Conservation (phyloP, 2,329 filamentous ascomycete species). For the Eurotiales sp. region DNA sequence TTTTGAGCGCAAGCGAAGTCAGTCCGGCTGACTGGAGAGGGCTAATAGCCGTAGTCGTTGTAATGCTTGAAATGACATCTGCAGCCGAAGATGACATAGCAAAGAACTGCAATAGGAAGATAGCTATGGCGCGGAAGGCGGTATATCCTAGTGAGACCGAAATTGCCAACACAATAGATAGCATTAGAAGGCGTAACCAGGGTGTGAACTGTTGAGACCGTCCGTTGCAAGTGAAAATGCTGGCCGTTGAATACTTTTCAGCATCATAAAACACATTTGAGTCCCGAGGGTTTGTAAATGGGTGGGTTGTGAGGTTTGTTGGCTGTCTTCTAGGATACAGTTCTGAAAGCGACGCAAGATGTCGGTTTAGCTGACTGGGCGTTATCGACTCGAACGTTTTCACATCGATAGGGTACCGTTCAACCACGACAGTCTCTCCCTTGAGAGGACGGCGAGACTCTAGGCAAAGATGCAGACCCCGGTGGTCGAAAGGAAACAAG, state of each 20-base stretch:
- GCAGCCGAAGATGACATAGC: constrained; percentile 19
- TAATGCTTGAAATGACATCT: constrained; percentile 15
- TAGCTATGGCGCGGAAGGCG: constrained; percentile 22
- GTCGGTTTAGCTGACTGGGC: constrained; percentile 44
- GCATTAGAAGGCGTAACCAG: constrained; percentile 26
- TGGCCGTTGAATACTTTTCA: constrained; percentile 25
- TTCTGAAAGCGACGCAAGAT: constrained; percentile 41
- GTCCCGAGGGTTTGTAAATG: constrained; percentile 7
- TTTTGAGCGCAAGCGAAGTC: constrained; percentile 24
- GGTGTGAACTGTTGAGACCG: constrained; percentile 23
- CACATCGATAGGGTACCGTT: constrained; percentile 44
- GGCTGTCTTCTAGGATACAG: constrained; percentile 26
- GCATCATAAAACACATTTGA: constrained; percentile 19
- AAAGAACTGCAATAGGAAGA: constrained; percentile 25
- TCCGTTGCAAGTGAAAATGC: constrained; percentile 21
- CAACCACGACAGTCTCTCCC: constrained; percentile 31
- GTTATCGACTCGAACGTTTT: constrained; percentile 47
- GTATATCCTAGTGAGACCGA: constrained; percentile 30
- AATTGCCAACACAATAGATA: constrained; percentile 26
- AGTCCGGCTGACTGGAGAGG: constrained; percentile 18
- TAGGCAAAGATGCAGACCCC: constrained; percentile 42
- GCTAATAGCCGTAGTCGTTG: constrained; percentile 21
- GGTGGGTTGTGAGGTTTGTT: constrained; percentile 18
- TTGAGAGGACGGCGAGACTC: constrained; percentile 34
- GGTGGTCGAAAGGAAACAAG: constrained; percentile 35